Conservation (phyloP, 257 asterid species). For the Verbena officinalis region DNA sequence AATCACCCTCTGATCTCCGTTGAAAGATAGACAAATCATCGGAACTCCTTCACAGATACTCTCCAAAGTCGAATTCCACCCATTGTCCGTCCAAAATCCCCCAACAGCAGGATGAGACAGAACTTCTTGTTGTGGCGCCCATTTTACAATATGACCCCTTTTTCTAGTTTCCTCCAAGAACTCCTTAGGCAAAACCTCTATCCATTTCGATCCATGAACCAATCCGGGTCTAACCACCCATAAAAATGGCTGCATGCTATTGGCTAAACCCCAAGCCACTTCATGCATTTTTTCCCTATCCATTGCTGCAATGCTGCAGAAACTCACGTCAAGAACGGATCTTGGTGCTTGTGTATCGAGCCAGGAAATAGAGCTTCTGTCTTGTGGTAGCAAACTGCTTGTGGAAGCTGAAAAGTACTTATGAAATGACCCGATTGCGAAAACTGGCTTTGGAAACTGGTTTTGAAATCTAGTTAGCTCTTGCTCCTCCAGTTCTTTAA, state of each 20-base stretch:
- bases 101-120: too few species aligned
- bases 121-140: too few species aligned
- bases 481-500: slow-evolving; percentile 35
- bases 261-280: slow-evolving; percentile 53
- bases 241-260: slow-evolving; percentile 40
- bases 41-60: too few species aligned
- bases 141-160: slow-evolving; percentile 41
- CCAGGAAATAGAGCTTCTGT: slow-evolving; percentile 46
- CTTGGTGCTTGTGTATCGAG: slow-evolving; percentile 41
- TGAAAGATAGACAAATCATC: slow-evolving; percentile 40
- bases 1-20: slow-evolving; percentile 42
- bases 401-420: slow-evolving; percentile 38
- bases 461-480: slow-evolving; percentile 22
- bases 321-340: slow-evolving; percentile 52
- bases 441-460: slow-evolving; percentile 26
- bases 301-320: slow-evolving; percentile 46
- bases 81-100: too few species aligned
- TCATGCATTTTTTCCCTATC: slow-evolving; percentile 23
- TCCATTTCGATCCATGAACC: slow-evolving; percentile 28
- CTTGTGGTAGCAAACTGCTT: slow-evolving; percentile 45
- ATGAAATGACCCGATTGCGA: slow-evolving; percentile 44
- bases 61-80: too few species aligned
- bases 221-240: slow-evolving; percentile 56
- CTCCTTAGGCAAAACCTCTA: slow-evolving; percentile 30
- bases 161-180: slow-evolving; percentile 26